phyloP scores from a whole-genome alignment of 495 filamentous ascomycete genomes.

The Pyronema domesticum region DNA sequence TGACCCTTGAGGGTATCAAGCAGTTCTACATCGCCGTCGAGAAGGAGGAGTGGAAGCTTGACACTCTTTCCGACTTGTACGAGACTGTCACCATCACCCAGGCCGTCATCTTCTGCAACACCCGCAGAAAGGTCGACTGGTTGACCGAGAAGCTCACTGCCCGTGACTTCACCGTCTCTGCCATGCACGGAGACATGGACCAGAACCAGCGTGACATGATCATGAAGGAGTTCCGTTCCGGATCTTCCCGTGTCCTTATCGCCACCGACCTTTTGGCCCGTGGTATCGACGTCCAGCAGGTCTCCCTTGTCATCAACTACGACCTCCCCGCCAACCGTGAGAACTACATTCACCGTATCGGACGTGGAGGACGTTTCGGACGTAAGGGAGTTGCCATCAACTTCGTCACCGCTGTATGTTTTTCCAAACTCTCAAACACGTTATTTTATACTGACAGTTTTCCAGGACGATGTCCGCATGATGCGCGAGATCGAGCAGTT shows the following conservation, averaged over 20 bases:
- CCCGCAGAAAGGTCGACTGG: slow-evolving; percentile 98
- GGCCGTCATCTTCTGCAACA: slow-evolving; percentile 99
- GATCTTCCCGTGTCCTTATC: slow-evolving; percentile 92
- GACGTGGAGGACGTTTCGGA: slow-evolving; percentile 96
- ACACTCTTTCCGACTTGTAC: slow-evolving; percentile 96
- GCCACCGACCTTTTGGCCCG: slow-evolving; percentile 92
- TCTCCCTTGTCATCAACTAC: slow-evolving; percentile 99
- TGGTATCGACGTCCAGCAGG: slow-evolving; percentile 99
- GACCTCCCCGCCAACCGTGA: slow-evolving; percentile 96
- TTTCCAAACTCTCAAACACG: neutral
- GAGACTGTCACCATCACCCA: slow-evolving; percentile 98
- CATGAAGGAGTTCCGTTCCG: slow-evolving; percentile 99
- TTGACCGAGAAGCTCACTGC: slow-evolving; percentile 96
- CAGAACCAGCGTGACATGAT: slow-evolving; percentile 93
- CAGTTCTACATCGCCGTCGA: slow-evolving; percentile 99
- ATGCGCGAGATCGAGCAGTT: slow-evolving; percentile 83
- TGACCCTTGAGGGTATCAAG: slow-evolving; percentile 98
- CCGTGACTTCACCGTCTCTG: slow-evolving; percentile 95
- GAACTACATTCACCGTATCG: slow-evolving; percentile 99
- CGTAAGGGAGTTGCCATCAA: slow-evolving; percentile 99
- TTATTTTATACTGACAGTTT: slow-evolving; percentile 7
- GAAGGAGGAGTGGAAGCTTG: slow-evolving; percentile 99
- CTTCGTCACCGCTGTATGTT: slow-evolving; percentile 67
- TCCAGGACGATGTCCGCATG: slow-evolving; percentile 83
- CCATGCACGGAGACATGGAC: slow-evolving; percentile 99